Evolutionary conservation across 352 stramenopile species (phyloP), one percentile per base, ranked within the genome.

Genomic region (Thalassiosira allenii): DNA sequence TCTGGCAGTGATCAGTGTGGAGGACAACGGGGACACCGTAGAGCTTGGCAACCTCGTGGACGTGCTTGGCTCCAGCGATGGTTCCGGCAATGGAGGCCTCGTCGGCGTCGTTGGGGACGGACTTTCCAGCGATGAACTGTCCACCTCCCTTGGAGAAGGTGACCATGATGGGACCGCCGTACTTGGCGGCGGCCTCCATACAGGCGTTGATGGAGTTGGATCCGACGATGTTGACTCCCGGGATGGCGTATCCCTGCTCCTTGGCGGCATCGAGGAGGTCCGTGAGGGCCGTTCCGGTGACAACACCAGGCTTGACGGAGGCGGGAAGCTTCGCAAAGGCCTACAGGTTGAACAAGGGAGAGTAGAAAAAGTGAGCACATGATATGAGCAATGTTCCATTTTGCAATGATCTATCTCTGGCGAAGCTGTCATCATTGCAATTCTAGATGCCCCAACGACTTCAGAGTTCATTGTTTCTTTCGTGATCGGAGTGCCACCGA

Each of bases 1-100:
- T 98, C 86, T 97, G 96, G 92, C 97, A 99, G 91, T 99, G 97
- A 89, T 99, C 97, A 74, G 97, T 98, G 96, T 99, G 97, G 59
- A 99, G 92, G 66, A 99, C 96, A 44, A 99, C 97, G 3, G 97
- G 96, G 70, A 99, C 94, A 65, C 95, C 95, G 92, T 99, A 99
- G 85, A 97, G 91, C 87, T 96, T 95, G 79, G 97, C 97, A 87
- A 99, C 96, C 75, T 96, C 91, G 83, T 96, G 96, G 54, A 99
- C 96, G 91, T 99, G 97, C 86, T 98, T 96, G 49, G 96, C 97
- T 74, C 95, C 94, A 27, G 96, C 96, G 63, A 99, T 93, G 51
- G 91, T 84, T 72, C 96, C 94, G 30, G 92, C 88, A 76, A 96
- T 95, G 58, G 89, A 92, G 23, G 93, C 91, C 41, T 83, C 32